Base-by-base conservation (phyloP, 2,329 filamentous ascomycete species). In the Talaromyces sp. region DNA sequence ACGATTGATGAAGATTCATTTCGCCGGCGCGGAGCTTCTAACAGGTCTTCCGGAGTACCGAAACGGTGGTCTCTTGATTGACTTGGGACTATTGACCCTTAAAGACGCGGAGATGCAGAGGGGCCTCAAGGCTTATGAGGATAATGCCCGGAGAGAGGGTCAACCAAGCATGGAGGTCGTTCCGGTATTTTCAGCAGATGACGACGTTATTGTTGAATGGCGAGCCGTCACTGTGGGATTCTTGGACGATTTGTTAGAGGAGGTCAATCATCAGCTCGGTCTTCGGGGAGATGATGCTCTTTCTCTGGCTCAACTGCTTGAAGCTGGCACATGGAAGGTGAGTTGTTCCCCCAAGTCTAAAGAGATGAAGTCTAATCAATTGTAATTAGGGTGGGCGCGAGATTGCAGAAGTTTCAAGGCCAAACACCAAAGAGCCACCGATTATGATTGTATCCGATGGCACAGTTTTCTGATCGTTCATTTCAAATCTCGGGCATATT, bases 301-400 rank as follows among this genome's bases (percentile, higher is more conserved):
- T 75, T 91, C 83, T 47, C 79, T 98, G 70, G 88, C 93, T 6
- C 95, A 99, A 77, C 87, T 99, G 81, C 83, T 99, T 19, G 95
- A 98, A 78, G 95, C 94, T 14, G 95, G 95, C 60, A 96, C 92
- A 74, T 99, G 95, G 94, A 98, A 98, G 90, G 93, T 95, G 78
- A 80, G 86, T 14, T 19, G 2, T 47, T 24, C 19, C 6, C 10
- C 11, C 6, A 22, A 47, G 3, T 35, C 8, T 33, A 35, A 24
- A 13, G 14, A 2, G n/a, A 13, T 14, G 24, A 48, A 22, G 3
- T 33, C 43, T 41, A 48, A 16, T 27, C 10, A 59, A 3, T 22
- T 2, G 22, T 24, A 8, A 19, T 56, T 65, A 87, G 93, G 94
- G 94, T 72, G 95, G 95, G 66, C 89, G 95, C 74, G 95, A 98